Percentiles rank a stretch among this genome's conserved stretches.
phyloP scores from a whole-genome alignment of 208 protist species.

The Trypanosoma theileri region DNA sequence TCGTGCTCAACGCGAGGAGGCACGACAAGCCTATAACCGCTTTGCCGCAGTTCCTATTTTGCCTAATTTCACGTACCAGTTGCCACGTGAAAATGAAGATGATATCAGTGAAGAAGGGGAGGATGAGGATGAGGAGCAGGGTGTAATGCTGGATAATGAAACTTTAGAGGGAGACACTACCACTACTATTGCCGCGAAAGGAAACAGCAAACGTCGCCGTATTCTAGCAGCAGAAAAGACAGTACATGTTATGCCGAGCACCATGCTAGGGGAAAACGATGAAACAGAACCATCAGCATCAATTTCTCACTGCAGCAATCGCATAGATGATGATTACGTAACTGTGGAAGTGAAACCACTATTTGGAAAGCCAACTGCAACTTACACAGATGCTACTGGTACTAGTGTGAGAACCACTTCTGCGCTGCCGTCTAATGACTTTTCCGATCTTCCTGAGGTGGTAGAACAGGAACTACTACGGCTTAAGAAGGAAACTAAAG shows the following conservation, averaged over 20 bases:
- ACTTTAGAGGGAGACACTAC: not conserved
- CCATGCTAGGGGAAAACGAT: constrained; percentile 38
- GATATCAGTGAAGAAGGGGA: not conserved
- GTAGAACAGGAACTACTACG: constrained; percentile 78
- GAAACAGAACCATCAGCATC: not conserved
- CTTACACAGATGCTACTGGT: constrained; percentile 3
- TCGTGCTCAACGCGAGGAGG: constrained; percentile 80
- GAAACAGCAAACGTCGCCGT: constrained; percentile 5
- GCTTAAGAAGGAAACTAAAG: constrained; percentile 72
- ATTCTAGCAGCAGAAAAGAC: constrained; percentile 30
- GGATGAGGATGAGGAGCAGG: constrained; percentile 36
- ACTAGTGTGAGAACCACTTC: not conserved
- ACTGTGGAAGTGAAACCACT: constrained; percentile 83
- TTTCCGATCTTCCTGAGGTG: constrained; percentile 72
- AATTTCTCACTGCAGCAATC: not conserved
- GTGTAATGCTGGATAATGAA: constrained; percentile 22
- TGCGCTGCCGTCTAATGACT: constrained; percentile 56
- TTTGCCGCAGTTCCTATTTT: constrained; percentile 85
- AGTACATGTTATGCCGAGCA: constrained; percentile 57
- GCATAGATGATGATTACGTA: constrained; percentile 50
- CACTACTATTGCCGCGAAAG: not conserved
- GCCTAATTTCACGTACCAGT: constrained; percentile 81
- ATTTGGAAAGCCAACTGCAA: constrained; percentile 3
- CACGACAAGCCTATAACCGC: constrained; percentile 81
- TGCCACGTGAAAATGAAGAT: constrained; percentile 34